Evolutionary conservation across 2,329 filamentous ascomycete species (phyloP), one percentile per base, ranked within the genome.

Genomic region (Colletotrichum godetiae): DNA sequence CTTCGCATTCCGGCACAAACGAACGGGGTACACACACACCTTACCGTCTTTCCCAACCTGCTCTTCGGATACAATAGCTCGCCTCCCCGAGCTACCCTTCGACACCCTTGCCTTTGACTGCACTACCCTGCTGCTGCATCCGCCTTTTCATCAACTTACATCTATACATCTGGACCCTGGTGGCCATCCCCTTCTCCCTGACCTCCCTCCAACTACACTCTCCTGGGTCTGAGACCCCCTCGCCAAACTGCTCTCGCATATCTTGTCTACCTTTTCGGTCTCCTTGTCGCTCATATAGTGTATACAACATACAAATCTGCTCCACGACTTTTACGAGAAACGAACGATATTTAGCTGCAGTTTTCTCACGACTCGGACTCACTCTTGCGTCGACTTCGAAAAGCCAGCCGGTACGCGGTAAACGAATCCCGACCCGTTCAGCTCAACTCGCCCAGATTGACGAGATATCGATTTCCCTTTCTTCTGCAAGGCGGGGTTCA

Each of bases 111-210:
- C 31, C 55, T 52, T 13, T 52, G 24, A 13, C 33, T 65, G 31
- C 57, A 13, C 33, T 65, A 42, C 46, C 67, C 59, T 68, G 22
- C n/a, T 67, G 27, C 52, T 61, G 19, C 46, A 31, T 60, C 64
- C 53, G 59, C 27, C 46, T 59, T 61, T 67, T n/a, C 4, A 52
- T 52, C 37, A 62, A 67, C 62, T 59, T 66, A 59, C 59, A 49
- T 66, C 59, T 60, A 37, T 49, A 56, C 53, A 70, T 57, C 67
- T 61, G 67, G 71, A 73, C 71, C 67, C 71, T 73, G 71, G 71
- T 58, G 67, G 71, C 71, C 67, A 35, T 13, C 29, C 46, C 10
- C 52, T 5, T 56, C 11, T 66, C 12, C 33, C 27, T 31, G 35
- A 22, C 22, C 52, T 33, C 8, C 22, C 59, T 59, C 49, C 53